Evolutionary conservation across 148 eudicot species (phyloP).

Genomic region (Linanthus parryae): DNA sequence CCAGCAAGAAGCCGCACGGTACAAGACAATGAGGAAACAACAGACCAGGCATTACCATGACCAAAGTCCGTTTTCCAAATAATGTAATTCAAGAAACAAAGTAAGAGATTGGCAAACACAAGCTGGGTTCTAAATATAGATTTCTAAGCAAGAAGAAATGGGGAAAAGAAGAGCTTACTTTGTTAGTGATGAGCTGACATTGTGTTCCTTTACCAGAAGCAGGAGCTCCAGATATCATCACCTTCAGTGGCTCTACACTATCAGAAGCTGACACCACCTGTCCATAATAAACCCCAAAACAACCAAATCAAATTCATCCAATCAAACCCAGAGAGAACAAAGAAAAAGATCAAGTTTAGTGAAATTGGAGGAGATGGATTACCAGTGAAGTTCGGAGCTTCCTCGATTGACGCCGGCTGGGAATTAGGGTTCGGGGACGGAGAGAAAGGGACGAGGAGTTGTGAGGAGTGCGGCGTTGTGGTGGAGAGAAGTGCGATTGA

Average conservation of each 20-base stretch:
- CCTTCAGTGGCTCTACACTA: conserved; percentile 37
- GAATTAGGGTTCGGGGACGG: not conserved
- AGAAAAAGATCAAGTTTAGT: not conserved
- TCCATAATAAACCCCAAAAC: not conserved
- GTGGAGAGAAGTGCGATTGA: not conserved
- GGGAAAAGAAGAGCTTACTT: no score
- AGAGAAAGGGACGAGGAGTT: not conserved
- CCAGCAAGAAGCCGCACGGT: no score
- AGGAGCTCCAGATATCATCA: conserved; percentile 89
- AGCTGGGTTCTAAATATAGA: no score
- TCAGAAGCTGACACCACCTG: conserved; percentile 40
- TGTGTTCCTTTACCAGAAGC: conserved; percentile 93
- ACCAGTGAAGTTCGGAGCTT: not conserved
- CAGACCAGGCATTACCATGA: no score
- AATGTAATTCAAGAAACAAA: no score
- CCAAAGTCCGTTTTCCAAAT: no score
- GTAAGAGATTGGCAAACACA: no score
- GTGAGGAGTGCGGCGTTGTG: not conserved
- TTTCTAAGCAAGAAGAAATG: no score
- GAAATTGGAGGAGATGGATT: not conserved
- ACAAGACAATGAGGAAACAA: no score
- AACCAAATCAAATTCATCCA: not conserved
- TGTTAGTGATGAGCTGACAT: no score
- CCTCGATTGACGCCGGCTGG: no score
- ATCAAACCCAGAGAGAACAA: not conserved